Evolutionary conservation across 2,329 filamentous ascomycete species (phyloP).

Genomic region (Fusarium sp.): DNA sequence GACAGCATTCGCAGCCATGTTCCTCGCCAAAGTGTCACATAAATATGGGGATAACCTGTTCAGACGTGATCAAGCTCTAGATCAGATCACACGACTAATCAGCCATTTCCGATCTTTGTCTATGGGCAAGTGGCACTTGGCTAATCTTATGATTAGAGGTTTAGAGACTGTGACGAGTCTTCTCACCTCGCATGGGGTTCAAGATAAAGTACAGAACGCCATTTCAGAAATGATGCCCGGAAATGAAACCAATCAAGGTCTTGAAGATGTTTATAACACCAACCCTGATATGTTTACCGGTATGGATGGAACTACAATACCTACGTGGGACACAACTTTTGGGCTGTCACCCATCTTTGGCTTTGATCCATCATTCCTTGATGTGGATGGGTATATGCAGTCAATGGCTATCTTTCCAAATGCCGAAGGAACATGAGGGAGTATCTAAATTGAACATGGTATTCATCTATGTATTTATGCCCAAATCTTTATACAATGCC

Average conservation of each 20-base stretch:
- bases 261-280: slow-evolving; percentile 4
- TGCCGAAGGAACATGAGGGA: neutral
- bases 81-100: slow-evolving; percentile 54
- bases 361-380: slow-evolving; percentile 41
- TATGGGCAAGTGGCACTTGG: slow-evolving; percentile 59
- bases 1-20: slow-evolving; percentile 65
- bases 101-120: slow-evolving; percentile 54
- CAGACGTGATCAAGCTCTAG: slow-evolving; percentile 51
- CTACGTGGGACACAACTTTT: slow-evolving; percentile 45
- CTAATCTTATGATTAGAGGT: slow-evolving; percentile 59
- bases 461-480: neutral
- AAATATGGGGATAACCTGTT: slow-evolving; percentile 56
- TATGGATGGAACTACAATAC: slow-evolving; percentile 28
- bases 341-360: slow-evolving; percentile 47
- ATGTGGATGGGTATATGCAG: slow-evolving; percentile 30
- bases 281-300: slow-evolving; percentile 13
- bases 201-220: neutral
- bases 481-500: neutral
- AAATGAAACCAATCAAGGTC: neutral
- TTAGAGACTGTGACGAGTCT: slow-evolving; percentile 50
- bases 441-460: neutral
- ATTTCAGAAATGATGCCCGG: neutral
- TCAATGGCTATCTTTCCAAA: slow-evolving; percentile 35
- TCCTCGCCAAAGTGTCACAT: slow-evolving; percentile 60
- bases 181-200: neutral